phyloP scores from a whole-genome alignment of 495 filamentous ascomycete genomes.

The Podospora australis region DNA sequence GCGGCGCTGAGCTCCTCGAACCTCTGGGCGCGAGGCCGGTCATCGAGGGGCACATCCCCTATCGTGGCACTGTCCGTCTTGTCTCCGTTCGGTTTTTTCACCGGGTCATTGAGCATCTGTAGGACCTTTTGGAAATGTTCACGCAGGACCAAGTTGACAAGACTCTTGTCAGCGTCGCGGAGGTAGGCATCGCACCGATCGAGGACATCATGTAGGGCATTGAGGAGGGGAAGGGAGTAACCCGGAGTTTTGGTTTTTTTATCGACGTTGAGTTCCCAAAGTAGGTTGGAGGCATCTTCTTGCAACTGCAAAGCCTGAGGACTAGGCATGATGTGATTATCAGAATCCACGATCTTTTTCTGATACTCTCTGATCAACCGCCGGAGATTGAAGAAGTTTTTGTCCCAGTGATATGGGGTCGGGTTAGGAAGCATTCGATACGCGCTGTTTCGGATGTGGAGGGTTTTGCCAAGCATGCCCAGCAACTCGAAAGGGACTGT shows the following conservation, averaged over 20 bases:
- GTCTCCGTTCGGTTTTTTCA: constrained; percentile 5
- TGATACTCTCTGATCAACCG: constrained; percentile 28
- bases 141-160: constrained; percentile 28
- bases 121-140: constrained; percentile 35
- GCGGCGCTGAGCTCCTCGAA: constrained; percentile 32
- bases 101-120: constrained; percentile 25
- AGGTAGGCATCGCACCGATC: constrained; percentile 27
- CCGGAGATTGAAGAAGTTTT: constrained; percentile 32
- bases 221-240: constrained; percentile 25
- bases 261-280: background rate
- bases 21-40: background rate
- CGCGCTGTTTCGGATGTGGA: constrained; percentile 34
- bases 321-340: constrained; percentile 2
- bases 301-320: constrained; percentile 6
- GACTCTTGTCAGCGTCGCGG: constrained; percentile 14
- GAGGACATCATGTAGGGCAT: constrained; percentile 32
- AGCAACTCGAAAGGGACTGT: constrained; percentile 46
- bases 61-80: background rate
- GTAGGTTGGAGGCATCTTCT: constrained; percentile 13
- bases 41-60: background rate
- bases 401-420: constrained; percentile 41
- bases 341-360: constrained; percentile 16
- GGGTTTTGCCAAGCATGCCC: constrained; percentile 44
- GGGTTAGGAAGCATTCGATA: constrained; percentile 47
- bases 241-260: constrained; percentile 15